Conservation (phyloP, 148 eudicot genomes). For the Chenopodium berlandieri region DNA sequence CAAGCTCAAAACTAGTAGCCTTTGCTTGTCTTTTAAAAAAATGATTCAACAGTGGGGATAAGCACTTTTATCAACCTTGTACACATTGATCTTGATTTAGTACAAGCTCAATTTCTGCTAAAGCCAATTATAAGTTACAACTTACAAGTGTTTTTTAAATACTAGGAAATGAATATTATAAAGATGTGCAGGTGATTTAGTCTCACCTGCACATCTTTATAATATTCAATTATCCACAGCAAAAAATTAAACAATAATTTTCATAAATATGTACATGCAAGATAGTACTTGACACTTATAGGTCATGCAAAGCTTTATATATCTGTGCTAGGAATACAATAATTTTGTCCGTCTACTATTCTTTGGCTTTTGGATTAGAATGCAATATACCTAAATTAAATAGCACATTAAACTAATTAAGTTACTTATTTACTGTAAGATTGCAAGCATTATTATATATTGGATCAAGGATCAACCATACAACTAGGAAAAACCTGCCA, state of each 20-base stretch:
- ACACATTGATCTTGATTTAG: neutral
- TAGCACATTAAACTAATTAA: neutral
- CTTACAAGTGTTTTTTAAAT: too few species aligned
- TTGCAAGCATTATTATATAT: too few species aligned
- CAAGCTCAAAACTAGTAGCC: neutral
- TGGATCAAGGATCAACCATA: neutral
- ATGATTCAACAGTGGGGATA: too few species aligned
- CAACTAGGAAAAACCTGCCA: neutral
- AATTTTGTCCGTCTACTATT: neutral
- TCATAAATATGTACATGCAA: too few species aligned
- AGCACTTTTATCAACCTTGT: too few species aligned
- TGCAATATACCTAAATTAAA: neutral
- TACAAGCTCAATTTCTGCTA: too few species aligned
- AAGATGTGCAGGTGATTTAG: neutral
- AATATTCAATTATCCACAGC: neutral
- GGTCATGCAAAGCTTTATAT: neutral
- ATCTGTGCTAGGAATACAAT: neutral
- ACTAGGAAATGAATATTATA: too few species aligned
- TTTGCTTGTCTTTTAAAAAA: neutral
- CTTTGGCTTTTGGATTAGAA: too few species aligned
- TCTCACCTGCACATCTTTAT: neutral
- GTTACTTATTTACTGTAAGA: too few species aligned
- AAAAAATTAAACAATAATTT: neutral
- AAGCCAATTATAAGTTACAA: neutral
- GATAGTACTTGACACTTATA: neutral